Conservation (phyloP, 257 asterid genomes). For the Solanum arcanum region DNA sequence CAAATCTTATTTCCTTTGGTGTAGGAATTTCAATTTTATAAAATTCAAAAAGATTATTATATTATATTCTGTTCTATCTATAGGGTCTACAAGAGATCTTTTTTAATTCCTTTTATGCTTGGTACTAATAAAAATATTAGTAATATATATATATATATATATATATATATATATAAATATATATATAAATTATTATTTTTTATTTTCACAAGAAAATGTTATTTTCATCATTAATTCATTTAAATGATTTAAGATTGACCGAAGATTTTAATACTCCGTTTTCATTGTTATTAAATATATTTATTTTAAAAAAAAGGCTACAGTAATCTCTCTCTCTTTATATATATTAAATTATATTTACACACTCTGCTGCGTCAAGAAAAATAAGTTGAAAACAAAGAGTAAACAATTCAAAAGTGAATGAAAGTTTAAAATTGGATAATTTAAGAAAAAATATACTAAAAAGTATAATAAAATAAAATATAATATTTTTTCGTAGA, state of each 20-base stretch:
- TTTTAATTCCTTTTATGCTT: background rate
- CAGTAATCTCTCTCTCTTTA: no score
- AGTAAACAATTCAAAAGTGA: no score
- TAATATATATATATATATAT: no score
- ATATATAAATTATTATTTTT: no score
- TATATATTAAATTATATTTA: no score
- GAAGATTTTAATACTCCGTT: background rate
- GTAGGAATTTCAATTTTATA: no score
- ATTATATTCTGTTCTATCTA: background rate
- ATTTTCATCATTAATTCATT: no score
- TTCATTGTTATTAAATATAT: no score
- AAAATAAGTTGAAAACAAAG: background rate
- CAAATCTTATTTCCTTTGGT: background rate
- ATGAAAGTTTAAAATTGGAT: no score
- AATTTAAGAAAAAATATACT: background rate
- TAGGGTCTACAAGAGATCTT: background rate
- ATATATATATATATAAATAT: no score
- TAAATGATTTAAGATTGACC: background rate
- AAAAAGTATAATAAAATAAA: background rate
- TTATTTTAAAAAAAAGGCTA: no score
- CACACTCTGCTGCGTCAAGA: fast-evolving
- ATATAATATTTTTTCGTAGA: background rate
- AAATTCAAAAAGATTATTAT: background rate
- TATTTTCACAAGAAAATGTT: background rate
- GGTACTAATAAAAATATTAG: background rate